Base-by-base conservation (phyloP, 2,329 filamentous ascomycete genomes). In the Fusarium sp. region DNA sequence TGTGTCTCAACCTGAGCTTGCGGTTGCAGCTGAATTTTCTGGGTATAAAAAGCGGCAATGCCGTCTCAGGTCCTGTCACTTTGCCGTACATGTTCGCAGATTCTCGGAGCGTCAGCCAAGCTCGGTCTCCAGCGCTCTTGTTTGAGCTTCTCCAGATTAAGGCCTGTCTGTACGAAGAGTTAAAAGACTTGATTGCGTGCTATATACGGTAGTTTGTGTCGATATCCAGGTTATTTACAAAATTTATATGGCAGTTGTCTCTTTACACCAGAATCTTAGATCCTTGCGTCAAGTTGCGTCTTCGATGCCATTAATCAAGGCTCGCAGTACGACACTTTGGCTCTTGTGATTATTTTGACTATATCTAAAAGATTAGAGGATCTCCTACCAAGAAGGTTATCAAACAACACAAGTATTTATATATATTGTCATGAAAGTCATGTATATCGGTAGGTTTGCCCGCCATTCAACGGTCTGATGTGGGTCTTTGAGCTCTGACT, bases 161-260 rank as follows among this genome's bases (percentile, higher is more conserved):
- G 8, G 42, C 37, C n/a, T n/a, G n/a, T n/a, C 36, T 41, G 50
- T 8, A 37, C 54, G 2, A 61, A 50, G 3, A 42, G 54, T 5
- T 31, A 54, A 20, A 36, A 51, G 18, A 59, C 57, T 50, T 59
- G 37, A 12, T 51, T 26, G 10, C 59, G 57, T 16, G 37, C 44
- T 12, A 59, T 58, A 8, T 58, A 33, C 16, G 54, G 57, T 36
- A 61, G n/a, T 28, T 38, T 59, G 6, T 41, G 20, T 61, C 54
- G 11, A 33, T 31, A 12, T 38, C 26, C 12, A 59, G 6, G 28
- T 59, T 61, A 9, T 45, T 61, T 28, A 26, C 42, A 33, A 61
- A 61, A 8, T 44, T 44, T 30, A 61, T n/a, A 16, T 16, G 12
- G 8, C 57, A 37, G 12, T 51, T 51, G 13, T 59, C 26, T 51